Conservation (phyloP, 345 rosid species). For the Pistacia integerrima region DNA sequence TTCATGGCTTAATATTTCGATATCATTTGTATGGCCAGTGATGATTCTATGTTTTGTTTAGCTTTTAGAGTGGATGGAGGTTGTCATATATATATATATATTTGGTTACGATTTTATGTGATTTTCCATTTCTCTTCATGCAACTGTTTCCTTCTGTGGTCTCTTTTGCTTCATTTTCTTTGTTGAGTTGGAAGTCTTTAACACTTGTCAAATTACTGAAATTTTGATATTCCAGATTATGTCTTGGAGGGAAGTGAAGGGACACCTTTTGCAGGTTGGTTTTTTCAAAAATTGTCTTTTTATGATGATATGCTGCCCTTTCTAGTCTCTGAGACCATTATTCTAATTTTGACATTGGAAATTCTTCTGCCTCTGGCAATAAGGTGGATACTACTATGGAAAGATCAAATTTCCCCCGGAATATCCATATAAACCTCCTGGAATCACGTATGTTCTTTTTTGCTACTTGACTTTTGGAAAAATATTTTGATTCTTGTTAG, state of each 20-base stretch:
- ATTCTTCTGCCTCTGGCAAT: slow-evolving; percentile 4
- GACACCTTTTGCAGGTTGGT: slow-evolving; percentile 91
- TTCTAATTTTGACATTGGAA: slow-evolving; percentile 1
- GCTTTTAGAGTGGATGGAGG: not conserved
- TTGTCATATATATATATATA: not conserved
- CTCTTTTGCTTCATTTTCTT: slow-evolving; percentile 6
- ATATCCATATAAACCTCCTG: slow-evolving; percentile 98
- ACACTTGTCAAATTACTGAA: slow-evolving; percentile 16
- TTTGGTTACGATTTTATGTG: not conserved
- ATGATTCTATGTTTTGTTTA: not conserved
- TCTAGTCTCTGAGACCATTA: slow-evolving; percentile 11
- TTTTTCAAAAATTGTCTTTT: slow-evolving; percentile 18
- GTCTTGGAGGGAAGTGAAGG: slow-evolving; percentile 96
- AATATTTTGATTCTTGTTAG: slow-evolving; percentile 5
- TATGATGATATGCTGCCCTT: slow-evolving; percentile 8
- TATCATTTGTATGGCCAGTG: not conserved
- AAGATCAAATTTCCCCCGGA: slow-evolving; percentile 98
- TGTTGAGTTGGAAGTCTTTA: slow-evolving; percentile 8
- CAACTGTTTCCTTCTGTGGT: not conserved
- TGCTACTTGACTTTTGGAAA: slow-evolving; percentile 13
- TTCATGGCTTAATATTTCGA: not conserved
- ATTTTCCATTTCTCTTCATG: slow-evolving; percentile 10
- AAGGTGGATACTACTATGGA: slow-evolving; percentile 92
- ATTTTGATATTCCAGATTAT: slow-evolving; percentile 60
- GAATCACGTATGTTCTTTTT: slow-evolving; percentile 72